Evolutionary conservation across 352 stramenopile species (phyloP).

Genomic region (Peronospora farinosa): DNA sequence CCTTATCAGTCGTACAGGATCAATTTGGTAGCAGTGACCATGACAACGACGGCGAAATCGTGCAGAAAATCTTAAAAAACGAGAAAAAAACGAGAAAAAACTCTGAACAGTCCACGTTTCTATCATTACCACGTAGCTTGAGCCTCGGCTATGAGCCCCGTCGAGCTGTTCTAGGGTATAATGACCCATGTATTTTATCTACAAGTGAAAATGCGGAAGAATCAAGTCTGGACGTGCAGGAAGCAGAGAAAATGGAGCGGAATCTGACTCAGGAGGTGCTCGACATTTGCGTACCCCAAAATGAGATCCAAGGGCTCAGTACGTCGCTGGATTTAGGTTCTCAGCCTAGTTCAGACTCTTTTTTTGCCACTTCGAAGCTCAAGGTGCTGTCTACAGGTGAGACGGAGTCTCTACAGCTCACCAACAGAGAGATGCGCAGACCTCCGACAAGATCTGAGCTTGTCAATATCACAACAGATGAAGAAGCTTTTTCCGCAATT

Average conservation of each 20-base stretch:
- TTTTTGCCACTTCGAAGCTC: conserved; percentile 10
- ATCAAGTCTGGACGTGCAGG: conserved; percentile 22
- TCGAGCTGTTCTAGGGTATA: conserved; percentile 6
- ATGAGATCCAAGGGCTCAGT: background rate
- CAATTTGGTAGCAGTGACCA: conserved; percentile 13
- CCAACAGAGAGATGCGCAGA: conserved; percentile 16
- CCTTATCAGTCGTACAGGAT: conserved; percentile 12
- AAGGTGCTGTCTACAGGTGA: conserved; percentile 12
- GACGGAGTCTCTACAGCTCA: conserved; percentile 4
- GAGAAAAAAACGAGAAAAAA: conserved; percentile 1
- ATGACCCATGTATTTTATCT: conserved; percentile 25
- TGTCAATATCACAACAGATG: conserved; percentile 3
- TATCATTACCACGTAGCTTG: conserved; percentile 14
- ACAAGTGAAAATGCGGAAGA: conserved; percentile 19
- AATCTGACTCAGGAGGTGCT: conserved; percentile 3
- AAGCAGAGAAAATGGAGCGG: conserved; percentile 16
- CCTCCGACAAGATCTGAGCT: conserved; percentile 7
- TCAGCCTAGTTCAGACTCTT: conserved; percentile 3
- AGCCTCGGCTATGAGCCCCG: conserved; percentile 15
- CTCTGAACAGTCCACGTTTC: conserved; percentile 7
- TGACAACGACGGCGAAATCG: conserved; percentile 7
- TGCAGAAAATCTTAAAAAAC: background rate
- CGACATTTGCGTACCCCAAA: conserved; percentile 8
- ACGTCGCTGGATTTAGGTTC: conserved; percentile 5
- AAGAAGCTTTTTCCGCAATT: background rate